These are phyloP conservation scores for Rubroboletus satanas DNA, from an alignment of 768 basidiomycete genomes.

Conservation along the genomic window DNA sequence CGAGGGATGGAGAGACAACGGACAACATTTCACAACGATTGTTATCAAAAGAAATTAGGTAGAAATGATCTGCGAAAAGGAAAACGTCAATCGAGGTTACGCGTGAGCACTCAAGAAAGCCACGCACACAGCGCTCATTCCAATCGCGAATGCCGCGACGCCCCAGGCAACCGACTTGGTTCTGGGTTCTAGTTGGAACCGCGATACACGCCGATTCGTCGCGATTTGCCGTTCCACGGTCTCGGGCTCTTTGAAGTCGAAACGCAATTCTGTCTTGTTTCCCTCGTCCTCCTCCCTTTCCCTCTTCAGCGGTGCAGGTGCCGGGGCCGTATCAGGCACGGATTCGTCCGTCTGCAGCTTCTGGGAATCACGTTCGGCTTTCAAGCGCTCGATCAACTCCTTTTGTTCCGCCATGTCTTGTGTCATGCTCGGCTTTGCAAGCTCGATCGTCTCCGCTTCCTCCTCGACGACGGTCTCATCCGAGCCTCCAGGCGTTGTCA, in stretches of 20 bases:
- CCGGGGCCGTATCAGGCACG: conserved; percentile 8
- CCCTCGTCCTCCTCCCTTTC: conserved; percentile 40
- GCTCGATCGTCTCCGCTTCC: conserved; percentile 53
- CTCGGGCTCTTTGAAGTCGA: conserved; percentile 71
- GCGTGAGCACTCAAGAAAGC: background rate
- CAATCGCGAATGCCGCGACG: conserved; percentile 76
- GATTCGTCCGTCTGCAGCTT: conserved; percentile 24
- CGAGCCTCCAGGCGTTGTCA: conserved; percentile 48
- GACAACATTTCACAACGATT: conserved; percentile 10
- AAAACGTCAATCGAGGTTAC: background rate
- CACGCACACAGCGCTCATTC: conserved; percentile 76
- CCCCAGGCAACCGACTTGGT: conserved; percentile 82
- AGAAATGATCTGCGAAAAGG: conserved; percentile 44
- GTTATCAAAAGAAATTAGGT: conserved; percentile 55
- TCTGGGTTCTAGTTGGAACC: conserved; percentile 58
- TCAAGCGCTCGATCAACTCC: conserved; percentile 69
- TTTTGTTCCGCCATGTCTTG: conserved; percentile 77
- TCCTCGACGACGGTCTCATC: conserved; percentile 68
- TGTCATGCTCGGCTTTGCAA: conserved; percentile 59
- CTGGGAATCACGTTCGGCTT: conserved; percentile 51
- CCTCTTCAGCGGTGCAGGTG: conserved; percentile 42
- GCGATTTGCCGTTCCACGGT: conserved; percentile 51
- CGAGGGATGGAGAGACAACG: conserved; percentile 8
- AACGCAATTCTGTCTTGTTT: conserved; percentile 48
- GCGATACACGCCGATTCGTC: conserved; percentile 60